Evolutionary conservation across 1,139 yeast genomes (phyloP).

Genomic region (Suhomyces panamericanus): DNA sequence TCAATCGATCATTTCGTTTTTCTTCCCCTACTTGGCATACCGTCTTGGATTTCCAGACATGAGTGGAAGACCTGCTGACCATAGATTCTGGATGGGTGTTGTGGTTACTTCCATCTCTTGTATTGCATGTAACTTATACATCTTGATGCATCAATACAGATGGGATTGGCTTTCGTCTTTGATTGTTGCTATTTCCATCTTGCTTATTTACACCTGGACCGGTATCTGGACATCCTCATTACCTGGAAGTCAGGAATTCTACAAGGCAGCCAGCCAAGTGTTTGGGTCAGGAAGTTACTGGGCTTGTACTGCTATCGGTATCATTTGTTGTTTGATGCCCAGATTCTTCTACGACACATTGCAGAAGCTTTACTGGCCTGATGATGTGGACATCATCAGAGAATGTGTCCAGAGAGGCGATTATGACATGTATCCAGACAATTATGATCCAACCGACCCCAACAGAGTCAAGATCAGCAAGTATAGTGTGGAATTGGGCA

Average conservation of each 20-base stretch:
- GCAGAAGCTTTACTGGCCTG: slow-evolving; percentile 65
- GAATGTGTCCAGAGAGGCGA: slow-evolving; percentile 69
- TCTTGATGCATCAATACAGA: slow-evolving; percentile 77
- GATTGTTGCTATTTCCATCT: slow-evolving; percentile 61
- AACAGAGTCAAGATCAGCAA: slow-evolving; percentile 39
- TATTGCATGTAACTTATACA: slow-evolving; percentile 75
- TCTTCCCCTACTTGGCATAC: slow-evolving; percentile 78
- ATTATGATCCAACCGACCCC: slow-evolving; percentile 67
- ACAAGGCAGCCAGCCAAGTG: slow-evolving; percentile 70
- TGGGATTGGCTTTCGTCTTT: slow-evolving; percentile 90
- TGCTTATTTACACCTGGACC: slow-evolving; percentile 81
- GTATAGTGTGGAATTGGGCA: slow-evolving; percentile 17
- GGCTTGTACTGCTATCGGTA: slow-evolving; percentile 78
- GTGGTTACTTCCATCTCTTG: slow-evolving; percentile 78
- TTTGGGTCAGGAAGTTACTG: slow-evolving; percentile 77
- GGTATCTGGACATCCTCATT: slow-evolving; percentile 76
- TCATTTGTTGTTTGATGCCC: slow-evolving; percentile 72
- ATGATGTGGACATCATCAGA: slow-evolving; percentile 81
- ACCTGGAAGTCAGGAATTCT: slow-evolving; percentile 61
- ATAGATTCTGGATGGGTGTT: slow-evolving; percentile 84
- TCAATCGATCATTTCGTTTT: slow-evolving; percentile 83
- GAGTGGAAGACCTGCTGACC: slow-evolving; percentile 71
- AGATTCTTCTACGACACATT: slow-evolving; percentile 67
- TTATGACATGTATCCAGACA: slow-evolving; percentile 54
- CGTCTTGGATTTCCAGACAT: slow-evolving; percentile 55